Evolutionary conservation across 129 eudicot species (phyloP), one percentile per base, ranked within the genome.

Genomic region (Solidago caesia): DNA sequence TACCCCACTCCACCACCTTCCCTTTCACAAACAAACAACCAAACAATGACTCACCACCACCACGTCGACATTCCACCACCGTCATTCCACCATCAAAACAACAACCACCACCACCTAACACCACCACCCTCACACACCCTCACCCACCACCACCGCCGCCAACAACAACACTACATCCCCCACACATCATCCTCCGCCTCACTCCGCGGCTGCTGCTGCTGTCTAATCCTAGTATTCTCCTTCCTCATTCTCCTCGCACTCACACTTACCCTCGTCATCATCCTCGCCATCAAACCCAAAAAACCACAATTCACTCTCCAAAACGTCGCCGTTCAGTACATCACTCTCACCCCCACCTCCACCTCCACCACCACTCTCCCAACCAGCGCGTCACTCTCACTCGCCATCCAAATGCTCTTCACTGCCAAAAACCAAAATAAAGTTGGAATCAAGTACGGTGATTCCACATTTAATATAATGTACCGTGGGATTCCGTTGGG

Each of bases 121-220:
- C 44, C 41, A 26, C 45, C 58, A 47, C 47, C 65, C 25, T 0
- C 68, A 1, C 13, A 53, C 10, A 21, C 66, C 16, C 6, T 4
- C 71, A 61, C 47, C 41, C 11, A 43, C 66, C 15, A 77, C 76
- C 63, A 13, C 58, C 47, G 29, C 51, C 65, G 27, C 29, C 56
- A 70, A 68, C 76, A 70, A 58, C 79, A 73, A 80, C 44, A 83
- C 80, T 73, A 71, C 73, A 26, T 77, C 55, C 45, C 21, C 58
- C 52, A 41, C 88, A 41, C 84, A 44, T 68, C 85, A 52, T 84
- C 96, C 43, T 60, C 89, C 51, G 89, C 98, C 68, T 83, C 96
- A 5, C 73, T 93, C 47, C 82, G 85, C 51, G 98, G 98, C 76
- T 93, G 98, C 72, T 90, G 96, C 81, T 93, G 98, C 82, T 90